Evolutionary conservation across 208 protist species (phyloP).

Genomic region (Leishmania martiniquensis): DNA sequence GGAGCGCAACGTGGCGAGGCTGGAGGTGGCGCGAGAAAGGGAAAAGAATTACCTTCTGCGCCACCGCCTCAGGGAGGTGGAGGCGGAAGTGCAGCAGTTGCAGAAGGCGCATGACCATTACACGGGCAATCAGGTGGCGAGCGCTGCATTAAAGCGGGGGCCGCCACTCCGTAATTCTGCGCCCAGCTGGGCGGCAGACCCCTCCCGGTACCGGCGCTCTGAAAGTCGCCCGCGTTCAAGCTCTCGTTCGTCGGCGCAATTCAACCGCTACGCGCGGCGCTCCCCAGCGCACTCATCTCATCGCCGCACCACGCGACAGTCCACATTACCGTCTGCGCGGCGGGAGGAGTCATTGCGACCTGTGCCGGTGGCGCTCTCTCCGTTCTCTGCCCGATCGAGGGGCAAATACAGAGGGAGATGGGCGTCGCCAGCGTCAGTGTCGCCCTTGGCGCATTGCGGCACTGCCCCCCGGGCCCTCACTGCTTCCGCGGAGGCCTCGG

Average conservation of each 20-base stretch:
- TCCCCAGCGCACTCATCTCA: background rate
- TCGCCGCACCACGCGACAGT: background rate
- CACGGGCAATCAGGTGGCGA: background rate
- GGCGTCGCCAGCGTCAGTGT: background rate
- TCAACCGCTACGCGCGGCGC: no score
- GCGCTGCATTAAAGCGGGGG: background rate
- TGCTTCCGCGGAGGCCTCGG: background rate
- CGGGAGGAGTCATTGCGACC: background rate
- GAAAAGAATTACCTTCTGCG: conserved; percentile 39
- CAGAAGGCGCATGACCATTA: background rate
- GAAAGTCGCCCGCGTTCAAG: background rate
- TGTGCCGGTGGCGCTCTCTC: background rate
- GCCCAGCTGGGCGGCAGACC: no score
- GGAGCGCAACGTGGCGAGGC: conserved; percentile 37
- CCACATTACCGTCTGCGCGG: background rate
- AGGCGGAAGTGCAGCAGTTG: conserved; percentile 18
- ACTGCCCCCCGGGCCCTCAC: background rate
- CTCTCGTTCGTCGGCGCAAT: background rate
- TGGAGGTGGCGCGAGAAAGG: conserved; percentile 36
- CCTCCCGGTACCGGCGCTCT: background rate
- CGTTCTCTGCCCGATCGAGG: background rate
- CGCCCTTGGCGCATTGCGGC: background rate
- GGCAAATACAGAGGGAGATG: background rate
- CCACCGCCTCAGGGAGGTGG: conserved; percentile 32
- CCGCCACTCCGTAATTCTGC: background rate